phyloP scores from a whole-genome alignment of 345 rosid genomes.

The Linum usitatissimum region DNA sequence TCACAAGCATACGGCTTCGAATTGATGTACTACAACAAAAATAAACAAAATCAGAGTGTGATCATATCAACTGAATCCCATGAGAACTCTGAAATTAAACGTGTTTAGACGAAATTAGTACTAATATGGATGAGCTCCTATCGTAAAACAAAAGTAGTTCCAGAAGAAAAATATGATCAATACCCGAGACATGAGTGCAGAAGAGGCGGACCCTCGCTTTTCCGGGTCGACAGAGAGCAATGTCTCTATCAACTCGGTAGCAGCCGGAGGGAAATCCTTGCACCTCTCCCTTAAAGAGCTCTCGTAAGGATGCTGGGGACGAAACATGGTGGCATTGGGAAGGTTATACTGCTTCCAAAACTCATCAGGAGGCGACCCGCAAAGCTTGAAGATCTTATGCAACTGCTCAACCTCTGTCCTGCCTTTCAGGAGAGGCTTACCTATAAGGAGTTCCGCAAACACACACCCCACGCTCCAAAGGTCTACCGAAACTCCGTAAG shows the following conservation, averaged over 20 bases:
- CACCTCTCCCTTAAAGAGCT: conserved; percentile 46
- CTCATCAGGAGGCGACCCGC: conserved; percentile 66
- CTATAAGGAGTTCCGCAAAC: conserved; percentile 50
- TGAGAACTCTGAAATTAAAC: no score
- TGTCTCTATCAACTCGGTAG: conserved; percentile 43
- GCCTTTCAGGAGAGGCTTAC: conserved; percentile 64
- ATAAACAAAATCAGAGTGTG: neutral
- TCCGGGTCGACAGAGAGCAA: conserved; percentile 52
- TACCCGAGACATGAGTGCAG: conserved; percentile 58
- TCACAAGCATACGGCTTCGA: conserved; percentile 54
- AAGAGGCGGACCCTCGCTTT: conserved; percentile 64
- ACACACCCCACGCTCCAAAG: conserved; percentile 82
- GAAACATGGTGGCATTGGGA: conserved; percentile 55
- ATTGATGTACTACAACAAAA: conserved; percentile 39
- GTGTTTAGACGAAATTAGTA: no score
- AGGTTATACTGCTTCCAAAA: conserved; percentile 50
- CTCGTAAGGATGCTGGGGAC: conserved; percentile 48
- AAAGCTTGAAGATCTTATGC: conserved; percentile 66
- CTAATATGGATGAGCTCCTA: no score
- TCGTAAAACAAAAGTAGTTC: no score
- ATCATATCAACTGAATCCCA: neutral
- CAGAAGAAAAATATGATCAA: neutral
- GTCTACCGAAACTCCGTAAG: conserved; percentile 55
- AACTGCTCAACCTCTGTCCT: conserved; percentile 84
- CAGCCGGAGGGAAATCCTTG: conserved; percentile 35